phyloP scores from a whole-genome alignment of 164 flowering plant genomes.

The Stephania cephalantha region DNA sequence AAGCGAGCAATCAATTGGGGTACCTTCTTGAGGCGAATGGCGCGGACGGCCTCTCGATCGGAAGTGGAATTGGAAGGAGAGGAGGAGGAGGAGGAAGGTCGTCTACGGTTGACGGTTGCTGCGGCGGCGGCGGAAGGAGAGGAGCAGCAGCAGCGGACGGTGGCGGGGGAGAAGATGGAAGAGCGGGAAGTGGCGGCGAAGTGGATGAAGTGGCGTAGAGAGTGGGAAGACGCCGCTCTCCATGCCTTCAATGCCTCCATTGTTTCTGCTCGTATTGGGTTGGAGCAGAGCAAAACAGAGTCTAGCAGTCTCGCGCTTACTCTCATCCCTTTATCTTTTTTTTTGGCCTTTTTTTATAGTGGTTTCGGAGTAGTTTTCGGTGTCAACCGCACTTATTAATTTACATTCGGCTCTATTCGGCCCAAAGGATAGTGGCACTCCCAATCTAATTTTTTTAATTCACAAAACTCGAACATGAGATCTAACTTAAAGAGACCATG shows the following conservation, averaged over 20 bases:
- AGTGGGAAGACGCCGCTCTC: conserved; percentile 25
- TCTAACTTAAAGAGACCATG: too few relatives aligned
- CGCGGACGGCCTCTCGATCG: conserved; percentile 70
- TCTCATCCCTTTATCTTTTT: too few relatives aligned
- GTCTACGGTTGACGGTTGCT: conserved; percentile 16
- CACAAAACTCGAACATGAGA: too few relatives aligned
- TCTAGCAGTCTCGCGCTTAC: background rate
- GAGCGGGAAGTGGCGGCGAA: conserved; percentile 19
- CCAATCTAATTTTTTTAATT: too few relatives aligned
- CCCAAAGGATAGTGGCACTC: too few relatives aligned
- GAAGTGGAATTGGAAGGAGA: conserved; percentile 49
- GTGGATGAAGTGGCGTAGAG: conserved; percentile 36
- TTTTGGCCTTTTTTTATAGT: too few relatives aligned
- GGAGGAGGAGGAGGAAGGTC: conserved; percentile 33
- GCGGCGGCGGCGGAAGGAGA: conserved; percentile 20
- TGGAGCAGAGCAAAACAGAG: background rate
- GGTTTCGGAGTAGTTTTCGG: too few relatives aligned
- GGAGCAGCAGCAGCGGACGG: conserved; percentile 28
- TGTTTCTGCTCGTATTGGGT: background rate
- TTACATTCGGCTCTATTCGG: too few relatives aligned
- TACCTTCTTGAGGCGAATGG: conserved; percentile 82
- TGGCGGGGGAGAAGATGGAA: background rate
- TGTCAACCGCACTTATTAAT: too few relatives aligned
- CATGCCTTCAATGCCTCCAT: conserved; percentile 52
- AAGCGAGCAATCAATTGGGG: background rate